These are phyloP conservation scores for Sicyos baderoa DNA, from an alignment of 306 rosid genomes.

Conservation along the genomic window DNA sequence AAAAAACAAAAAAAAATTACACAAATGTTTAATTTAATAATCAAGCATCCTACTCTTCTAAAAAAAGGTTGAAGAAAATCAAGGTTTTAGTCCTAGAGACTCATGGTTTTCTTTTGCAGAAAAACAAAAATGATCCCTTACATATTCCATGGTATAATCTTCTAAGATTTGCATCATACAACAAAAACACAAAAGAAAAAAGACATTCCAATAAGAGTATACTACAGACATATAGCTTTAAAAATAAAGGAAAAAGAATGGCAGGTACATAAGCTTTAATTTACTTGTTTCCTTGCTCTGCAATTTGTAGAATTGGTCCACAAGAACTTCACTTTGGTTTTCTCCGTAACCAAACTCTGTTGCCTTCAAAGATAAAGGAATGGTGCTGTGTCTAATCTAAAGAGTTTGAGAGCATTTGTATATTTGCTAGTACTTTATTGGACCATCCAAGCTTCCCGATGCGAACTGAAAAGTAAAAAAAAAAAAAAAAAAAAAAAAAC, in stretches of 20 bases:
- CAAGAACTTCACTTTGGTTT: background rate
- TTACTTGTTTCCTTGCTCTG: background rate
- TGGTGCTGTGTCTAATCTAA: constrained; percentile 10
- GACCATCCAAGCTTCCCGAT: constrained; percentile 89
- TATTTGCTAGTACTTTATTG: constrained; percentile 62
- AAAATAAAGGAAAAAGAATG: background rate
- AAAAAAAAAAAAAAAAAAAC: background rate
- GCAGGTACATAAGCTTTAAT: background rate
- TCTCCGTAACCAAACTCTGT: constrained; percentile 15
- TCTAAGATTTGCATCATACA: too few relatives aligned
- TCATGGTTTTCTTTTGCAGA: too few relatives aligned
- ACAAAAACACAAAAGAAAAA: background rate
- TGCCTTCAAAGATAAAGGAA: constrained; percentile 22
- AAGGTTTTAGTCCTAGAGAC: too few relatives aligned
- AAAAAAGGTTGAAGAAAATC: too few relatives aligned
- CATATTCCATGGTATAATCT: too few relatives aligned
- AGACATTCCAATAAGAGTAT: background rate
- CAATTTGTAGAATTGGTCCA: background rate
- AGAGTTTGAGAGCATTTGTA: too few relatives aligned
- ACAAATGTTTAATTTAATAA: too few relatives aligned
- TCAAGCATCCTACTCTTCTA: too few relatives aligned
- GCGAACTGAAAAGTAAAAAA: constrained; percentile 97
- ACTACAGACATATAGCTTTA: background rate
- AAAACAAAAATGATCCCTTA: too few relatives aligned
- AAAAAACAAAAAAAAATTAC: too few relatives aligned